Evolutionary conservation across 1,284 basidiomycete species (phyloP).

Genomic region (Leccinum pachyderme): DNA sequence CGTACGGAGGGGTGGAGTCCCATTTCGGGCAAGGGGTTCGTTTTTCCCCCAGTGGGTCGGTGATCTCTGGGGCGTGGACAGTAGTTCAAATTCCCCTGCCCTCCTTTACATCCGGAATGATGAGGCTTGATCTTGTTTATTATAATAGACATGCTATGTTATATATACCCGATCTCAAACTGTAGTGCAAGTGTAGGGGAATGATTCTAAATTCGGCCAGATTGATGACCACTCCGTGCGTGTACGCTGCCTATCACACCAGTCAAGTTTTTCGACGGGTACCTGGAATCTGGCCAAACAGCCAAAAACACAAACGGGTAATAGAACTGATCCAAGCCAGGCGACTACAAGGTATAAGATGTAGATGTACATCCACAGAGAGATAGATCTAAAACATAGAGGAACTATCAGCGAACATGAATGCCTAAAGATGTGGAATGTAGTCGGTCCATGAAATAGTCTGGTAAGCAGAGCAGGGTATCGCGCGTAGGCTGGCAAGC

Average conservation of each 20-base stretch:
- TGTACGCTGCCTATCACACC: no score
- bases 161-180: background rate
- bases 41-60: slow-evolving; percentile 38
- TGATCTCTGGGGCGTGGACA: slow-evolving; percentile 5
- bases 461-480: background rate
- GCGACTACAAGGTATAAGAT: no score
- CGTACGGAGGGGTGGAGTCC: slow-evolving; percentile 78
- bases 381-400: background rate
- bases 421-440: background rate
- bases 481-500: background rate
- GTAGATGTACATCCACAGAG: background rate
- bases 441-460: background rate
- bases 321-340: no score
- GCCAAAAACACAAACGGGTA: no score
- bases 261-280: no score
- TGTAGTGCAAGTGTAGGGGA: no score
- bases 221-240: no score
- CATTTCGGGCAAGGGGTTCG: slow-evolving; percentile 47
- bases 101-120: background rate
- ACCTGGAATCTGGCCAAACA: no score
- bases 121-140: background rate
- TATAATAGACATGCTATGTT: background rate
- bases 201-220: no score
- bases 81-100: background rate
- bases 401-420: background rate